phyloP scores from a whole-genome alignment of 495 filamentous ascomycete genomes.

The Gamarada debralockiae region DNA sequence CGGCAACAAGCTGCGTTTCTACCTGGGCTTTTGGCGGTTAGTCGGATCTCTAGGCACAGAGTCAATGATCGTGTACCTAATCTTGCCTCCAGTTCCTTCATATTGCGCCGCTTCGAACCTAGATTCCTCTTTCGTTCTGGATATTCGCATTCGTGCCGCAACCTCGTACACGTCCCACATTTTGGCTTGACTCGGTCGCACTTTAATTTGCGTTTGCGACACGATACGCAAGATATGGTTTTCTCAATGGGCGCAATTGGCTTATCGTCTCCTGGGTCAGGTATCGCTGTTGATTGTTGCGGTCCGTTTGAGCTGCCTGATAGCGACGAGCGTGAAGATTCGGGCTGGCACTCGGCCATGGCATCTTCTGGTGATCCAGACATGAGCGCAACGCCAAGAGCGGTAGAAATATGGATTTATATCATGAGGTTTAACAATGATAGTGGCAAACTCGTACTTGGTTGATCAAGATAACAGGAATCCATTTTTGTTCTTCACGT shows the following conservation, averaged over 20 bases:
- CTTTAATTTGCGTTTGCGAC: conserved; percentile 85
- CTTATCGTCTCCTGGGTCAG: conserved; percentile 3
- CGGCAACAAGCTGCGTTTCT: conserved; percentile 18
- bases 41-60: neutral
- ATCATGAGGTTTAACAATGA: no score
- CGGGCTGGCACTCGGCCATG: neutral
- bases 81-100: conserved; percentile 92
- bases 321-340: no score
- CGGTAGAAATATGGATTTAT: no score
- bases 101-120: conserved; percentile 94
- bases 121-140: conserved; percentile 95
- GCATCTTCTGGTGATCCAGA: neutral
- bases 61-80: conserved; percentile 54
- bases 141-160: conserved; percentile 89
- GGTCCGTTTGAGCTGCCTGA: neutral
- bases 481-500: no score
- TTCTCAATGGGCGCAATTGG: conserved; percentile 42
- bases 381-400: no score
- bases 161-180: conserved; percentile 83
- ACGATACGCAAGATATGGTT: conserved; percentile 91
- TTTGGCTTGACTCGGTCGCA: conserved; percentile 76
- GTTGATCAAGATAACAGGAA: no score
- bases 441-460: no score
- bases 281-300: neutral
- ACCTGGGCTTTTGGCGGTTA: conserved; percentile 18